phyloP scores from a whole-genome alignment of 2,329 filamentous ascomycete species.

The Fusarium sp. region DNA sequence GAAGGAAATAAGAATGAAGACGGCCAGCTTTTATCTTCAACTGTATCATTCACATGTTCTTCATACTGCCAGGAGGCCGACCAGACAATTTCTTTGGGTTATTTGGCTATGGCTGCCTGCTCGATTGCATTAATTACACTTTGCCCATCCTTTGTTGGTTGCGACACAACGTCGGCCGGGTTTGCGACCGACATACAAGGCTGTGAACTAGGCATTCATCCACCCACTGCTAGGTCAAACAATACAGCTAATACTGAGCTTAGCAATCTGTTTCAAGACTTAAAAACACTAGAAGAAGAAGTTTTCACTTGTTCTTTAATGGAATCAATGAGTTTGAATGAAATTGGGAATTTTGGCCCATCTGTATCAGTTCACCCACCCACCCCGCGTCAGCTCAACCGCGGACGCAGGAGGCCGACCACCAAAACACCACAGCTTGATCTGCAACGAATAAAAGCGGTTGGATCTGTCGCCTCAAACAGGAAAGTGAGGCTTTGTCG shows the following conservation, averaged over 20 bases:
- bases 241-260: background rate
- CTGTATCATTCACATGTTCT: background rate
- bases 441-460: conserved; percentile 28
- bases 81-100: background rate
- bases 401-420: conserved; percentile 42
- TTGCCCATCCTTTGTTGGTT: conserved; percentile 11
- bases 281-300: background rate
- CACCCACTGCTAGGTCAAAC: background rate
- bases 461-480: conserved; percentile 4
- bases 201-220: conserved; percentile 12
- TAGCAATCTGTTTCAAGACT: background rate
- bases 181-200: conserved; percentile 1
- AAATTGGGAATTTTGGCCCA: background rate
- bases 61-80: conserved; percentile 4
- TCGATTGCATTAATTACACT: conserved; percentile 31
- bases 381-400: background rate
- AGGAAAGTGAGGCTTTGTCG: background rate
- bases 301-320: background rate
- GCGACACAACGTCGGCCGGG: conserved; percentile 8
- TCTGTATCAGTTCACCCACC: background rate
- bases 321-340: background rate
- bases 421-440: conserved; percentile 24
- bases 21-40: conserved; percentile 7
- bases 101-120: background rate
- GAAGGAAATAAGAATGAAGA: background rate